phyloP scores from a whole-genome alignment of 192 early-diverging fungal genomes.

The Rhizophagus sp. region DNA sequence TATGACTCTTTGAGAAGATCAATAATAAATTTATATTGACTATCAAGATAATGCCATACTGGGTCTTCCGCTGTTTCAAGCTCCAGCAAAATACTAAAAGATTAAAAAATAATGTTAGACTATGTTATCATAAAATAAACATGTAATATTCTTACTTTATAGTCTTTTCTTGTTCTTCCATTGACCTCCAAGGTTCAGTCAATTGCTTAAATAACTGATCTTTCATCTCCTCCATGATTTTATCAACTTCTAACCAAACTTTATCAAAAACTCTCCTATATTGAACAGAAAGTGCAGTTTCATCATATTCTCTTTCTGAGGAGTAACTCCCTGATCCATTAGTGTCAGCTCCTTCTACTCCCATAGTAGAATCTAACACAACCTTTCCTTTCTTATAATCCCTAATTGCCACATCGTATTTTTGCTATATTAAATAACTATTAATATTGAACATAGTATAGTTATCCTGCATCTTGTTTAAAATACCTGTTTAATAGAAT shows the following conservation, averaged over 20 bases:
- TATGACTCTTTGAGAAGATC: conserved; percentile 74
- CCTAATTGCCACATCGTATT: conserved; percentile 87
- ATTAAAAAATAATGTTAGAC: neutral
- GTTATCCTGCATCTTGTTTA: neutral
- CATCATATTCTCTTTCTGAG: conserved; percentile 27
- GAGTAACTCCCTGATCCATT: conserved; percentile 13
- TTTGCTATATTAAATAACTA: conserved; percentile 49
- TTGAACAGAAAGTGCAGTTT: conserved; percentile 34
- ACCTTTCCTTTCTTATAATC: conserved; percentile 95
- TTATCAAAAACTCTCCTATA: conserved; percentile 84
- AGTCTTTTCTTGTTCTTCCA: conserved; percentile 88
- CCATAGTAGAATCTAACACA: conserved; percentile 46
- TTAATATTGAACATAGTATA: conserved; percentile 61
- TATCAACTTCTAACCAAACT: conserved; percentile 91
- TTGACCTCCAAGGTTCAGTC: conserved; percentile 69
- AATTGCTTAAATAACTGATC: conserved; percentile 77
- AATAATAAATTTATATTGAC: conserved; percentile 86
- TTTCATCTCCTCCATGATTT: conserved; percentile 72
- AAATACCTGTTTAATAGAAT: conserved; percentile 76
- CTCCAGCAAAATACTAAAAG: conserved; percentile 65
- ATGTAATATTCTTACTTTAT: conserved; percentile 63
- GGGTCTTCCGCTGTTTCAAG: conserved; percentile 83
- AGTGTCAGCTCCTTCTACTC: conserved; percentile 33
- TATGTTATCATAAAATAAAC: neutral
- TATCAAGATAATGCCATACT: conserved; percentile 84